Evolutionary conservation across 306 rosid genomes (phyloP), one percentile per base, ranked within the genome.

Genomic region (Quercus suber): DNA sequence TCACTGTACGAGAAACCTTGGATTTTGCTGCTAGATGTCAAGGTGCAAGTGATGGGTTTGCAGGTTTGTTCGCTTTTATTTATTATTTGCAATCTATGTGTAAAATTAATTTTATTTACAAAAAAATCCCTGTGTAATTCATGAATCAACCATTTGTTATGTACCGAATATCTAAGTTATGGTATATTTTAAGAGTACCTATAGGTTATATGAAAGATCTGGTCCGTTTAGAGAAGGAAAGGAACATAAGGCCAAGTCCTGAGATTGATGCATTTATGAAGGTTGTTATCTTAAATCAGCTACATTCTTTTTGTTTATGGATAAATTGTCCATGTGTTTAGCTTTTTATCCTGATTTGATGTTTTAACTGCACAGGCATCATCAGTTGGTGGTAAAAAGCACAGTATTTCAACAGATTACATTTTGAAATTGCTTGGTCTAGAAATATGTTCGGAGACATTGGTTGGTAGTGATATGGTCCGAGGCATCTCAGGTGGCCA

Each of bases 1-100:
- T 94, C 64, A 94, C 98, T 3, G 98, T 94, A 2, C 80, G 98
- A 82, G 98, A 94, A 88, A 92, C 94, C 73, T 79, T 94, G 80
- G 98, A 94, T 83, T 94, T 94, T 59, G 98, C 89, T 64, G 98
- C 98, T 84, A 87, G 98, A 90, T 94, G 92, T 80, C 96, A 94
- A 83, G 97, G 98, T 67, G 88, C 98, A 70, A 65, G 89, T 53
- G 92, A 88, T 84, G 91, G 89, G 25, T 90, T 90, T 80, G 86
- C 89, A 84, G 97, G 98, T 93, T 55, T 52, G 75, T 78, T 61
- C 69, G n/a, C 51, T 35, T 64, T 20, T 27, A 73, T 70, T 53
- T 71, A 56, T 43, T 5, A 51, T 31, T 28, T 20, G 68, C 9
- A 72, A 30, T 61, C n/a, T 11, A 0, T 37, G 53, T 12, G 53